These are phyloP conservation scores for Escallonia herrerae DNA, from an alignment of 129 eudicot genomes.

Conservation along the genomic window DNA sequence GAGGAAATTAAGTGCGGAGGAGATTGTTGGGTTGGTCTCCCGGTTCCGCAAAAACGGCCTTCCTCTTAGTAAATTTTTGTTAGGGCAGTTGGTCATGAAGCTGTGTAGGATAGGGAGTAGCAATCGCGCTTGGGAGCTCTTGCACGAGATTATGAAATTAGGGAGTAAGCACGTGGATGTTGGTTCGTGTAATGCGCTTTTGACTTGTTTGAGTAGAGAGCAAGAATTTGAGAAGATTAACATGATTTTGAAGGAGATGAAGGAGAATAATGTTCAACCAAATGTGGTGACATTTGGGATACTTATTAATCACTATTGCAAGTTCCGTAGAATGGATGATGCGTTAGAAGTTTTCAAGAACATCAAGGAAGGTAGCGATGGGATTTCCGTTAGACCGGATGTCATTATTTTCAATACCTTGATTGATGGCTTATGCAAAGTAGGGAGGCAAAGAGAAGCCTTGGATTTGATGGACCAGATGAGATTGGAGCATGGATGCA, in stretches of 20 bases:
- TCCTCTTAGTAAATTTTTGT: slow-evolving; percentile 26
- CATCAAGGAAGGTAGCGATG: slow-evolving; percentile 49
- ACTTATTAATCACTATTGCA: slow-evolving; percentile 60
- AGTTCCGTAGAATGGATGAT: slow-evolving; percentile 44
- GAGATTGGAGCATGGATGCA: slow-evolving; percentile 34
- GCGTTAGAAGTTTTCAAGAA: slow-evolving; percentile 61
- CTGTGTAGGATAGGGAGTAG: slow-evolving; percentile 35
- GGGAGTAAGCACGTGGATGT: slow-evolving; percentile 29
- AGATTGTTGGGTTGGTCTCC: slow-evolving; percentile 28
- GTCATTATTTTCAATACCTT: slow-evolving; percentile 59
- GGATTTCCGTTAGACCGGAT: slow-evolving; percentile 50
- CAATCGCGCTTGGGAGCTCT: slow-evolving; percentile 49
- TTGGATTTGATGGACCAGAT: slow-evolving; percentile 46
- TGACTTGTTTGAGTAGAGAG: slow-evolving; percentile 40
- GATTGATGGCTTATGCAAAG: slow-evolving; percentile 80
- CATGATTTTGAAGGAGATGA: slow-evolving; percentile 51
- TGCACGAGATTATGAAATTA: slow-evolving; percentile 45
- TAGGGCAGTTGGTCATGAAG: slow-evolving; percentile 34
- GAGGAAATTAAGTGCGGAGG: slow-evolving; percentile 25
- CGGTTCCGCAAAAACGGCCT: slow-evolving; percentile 42
- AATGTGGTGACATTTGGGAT: slow-evolving; percentile 56
- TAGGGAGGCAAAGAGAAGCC: slow-evolving; percentile 74
- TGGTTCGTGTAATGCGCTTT: slow-evolving; percentile 48
- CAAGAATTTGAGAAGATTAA: slow-evolving; percentile 41
- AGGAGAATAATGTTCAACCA: slow-evolving; percentile 50